Percentiles rank a stretch among this genome's conserved stretches.
These are phyloP conservation scores for Phytopythium boreale DNA, from an alignment of 352 stramenopile species.

Conservation along the genomic window DNA sequence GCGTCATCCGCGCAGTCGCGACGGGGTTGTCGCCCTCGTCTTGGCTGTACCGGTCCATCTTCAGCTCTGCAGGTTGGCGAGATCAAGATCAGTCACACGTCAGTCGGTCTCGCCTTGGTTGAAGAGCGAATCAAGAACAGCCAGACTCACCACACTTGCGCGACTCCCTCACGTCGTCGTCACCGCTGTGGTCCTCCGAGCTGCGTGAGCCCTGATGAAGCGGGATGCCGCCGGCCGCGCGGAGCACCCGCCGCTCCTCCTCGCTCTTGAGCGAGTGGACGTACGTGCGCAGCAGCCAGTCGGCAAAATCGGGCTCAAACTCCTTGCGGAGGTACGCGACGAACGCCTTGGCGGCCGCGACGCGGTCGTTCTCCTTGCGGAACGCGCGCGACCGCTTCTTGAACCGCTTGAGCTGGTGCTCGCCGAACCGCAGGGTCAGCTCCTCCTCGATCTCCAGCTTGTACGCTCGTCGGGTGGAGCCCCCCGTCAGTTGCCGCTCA, in stretches of 20 bases:
- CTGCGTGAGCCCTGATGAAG: conserved; percentile 8
- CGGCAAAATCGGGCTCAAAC: conserved; percentile 50
- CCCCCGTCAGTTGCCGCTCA: conserved; percentile 8
- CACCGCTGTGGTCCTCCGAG: conserved; percentile 9
- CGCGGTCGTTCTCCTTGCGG: conserved; percentile 66
- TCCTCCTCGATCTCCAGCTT: conserved; percentile 75
- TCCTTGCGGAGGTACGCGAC: conserved; percentile 49
- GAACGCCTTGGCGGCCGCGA: conserved; percentile 40
- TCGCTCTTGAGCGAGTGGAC: conserved; percentile 47
- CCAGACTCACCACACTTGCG: conserved; percentile 38
- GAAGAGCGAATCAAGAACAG: background rate
- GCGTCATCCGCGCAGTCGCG: conserved; percentile 23
- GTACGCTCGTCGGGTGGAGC: conserved; percentile 32
- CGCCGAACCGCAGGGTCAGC: conserved; percentile 39
- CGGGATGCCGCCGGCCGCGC: conserved; percentile 25
- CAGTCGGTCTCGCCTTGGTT: conserved; percentile 8
- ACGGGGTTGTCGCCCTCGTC: conserved; percentile 16
- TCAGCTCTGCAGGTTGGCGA: conserved; percentile 25
- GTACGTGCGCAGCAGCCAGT: conserved; percentile 56
- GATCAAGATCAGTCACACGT: conserved; percentile 2
- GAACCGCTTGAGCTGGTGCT: conserved; percentile 59
- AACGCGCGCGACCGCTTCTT: conserved; percentile 66
- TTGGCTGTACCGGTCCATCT: conserved; percentile 24
- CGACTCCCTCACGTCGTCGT: conserved; percentile 19
- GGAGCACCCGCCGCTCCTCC: conserved; percentile 51